A percentile compares a stretch with the other conserved stretches of the same genome.
Evolutionary conservation across 2,329 filamentous ascomycete species (phyloP).

Genomic region (Alternaria panax): DNA sequence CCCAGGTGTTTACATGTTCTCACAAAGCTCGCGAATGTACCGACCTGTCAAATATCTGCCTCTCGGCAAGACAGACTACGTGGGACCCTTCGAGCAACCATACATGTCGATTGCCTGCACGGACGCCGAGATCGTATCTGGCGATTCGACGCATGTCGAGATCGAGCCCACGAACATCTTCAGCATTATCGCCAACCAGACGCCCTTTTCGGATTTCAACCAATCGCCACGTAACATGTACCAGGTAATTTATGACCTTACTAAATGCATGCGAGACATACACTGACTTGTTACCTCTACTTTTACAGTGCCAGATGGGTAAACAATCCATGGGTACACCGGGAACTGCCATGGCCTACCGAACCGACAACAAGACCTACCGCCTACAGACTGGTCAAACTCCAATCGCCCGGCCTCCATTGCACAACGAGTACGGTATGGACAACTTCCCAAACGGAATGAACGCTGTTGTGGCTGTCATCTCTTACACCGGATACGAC

Average conservation of each 20-base stretch:
- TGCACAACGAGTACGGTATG: constrained; percentile 95
- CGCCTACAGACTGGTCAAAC: constrained; percentile 94
- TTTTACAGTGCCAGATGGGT: constrained; percentile 68
- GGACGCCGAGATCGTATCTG: constrained; percentile 86
- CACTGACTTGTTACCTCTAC: not conserved
- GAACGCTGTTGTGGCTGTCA: constrained; percentile 95
- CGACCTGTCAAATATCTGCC: constrained; percentile 92
- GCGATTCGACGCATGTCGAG: constrained; percentile 91
- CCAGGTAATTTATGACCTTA: constrained; percentile 43
- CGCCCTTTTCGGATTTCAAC: constrained; percentile 98
- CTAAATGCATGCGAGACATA: not conserved
- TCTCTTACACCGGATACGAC: constrained; percentile 98
- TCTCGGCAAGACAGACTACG: constrained; percentile 82
- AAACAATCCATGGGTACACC: constrained; percentile 99
- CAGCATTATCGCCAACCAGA: constrained; percentile 98
- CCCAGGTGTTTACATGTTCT: constrained; percentile 93
- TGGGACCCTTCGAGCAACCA: constrained; percentile 93
- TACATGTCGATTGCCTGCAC: constrained; percentile 98
- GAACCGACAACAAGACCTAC: constrained; percentile 98
- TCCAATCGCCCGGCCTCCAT: constrained; percentile 86
- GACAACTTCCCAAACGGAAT: constrained; percentile 98
- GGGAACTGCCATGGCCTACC: constrained; percentile 80
- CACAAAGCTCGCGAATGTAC: constrained; percentile 82
- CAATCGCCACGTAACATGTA: constrained; percentile 99
- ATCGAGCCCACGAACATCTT: constrained; percentile 95